Evolutionary conservation across 2,329 filamentous ascomycete species (phyloP).

Genomic region (Fusarium floridanum): DNA sequence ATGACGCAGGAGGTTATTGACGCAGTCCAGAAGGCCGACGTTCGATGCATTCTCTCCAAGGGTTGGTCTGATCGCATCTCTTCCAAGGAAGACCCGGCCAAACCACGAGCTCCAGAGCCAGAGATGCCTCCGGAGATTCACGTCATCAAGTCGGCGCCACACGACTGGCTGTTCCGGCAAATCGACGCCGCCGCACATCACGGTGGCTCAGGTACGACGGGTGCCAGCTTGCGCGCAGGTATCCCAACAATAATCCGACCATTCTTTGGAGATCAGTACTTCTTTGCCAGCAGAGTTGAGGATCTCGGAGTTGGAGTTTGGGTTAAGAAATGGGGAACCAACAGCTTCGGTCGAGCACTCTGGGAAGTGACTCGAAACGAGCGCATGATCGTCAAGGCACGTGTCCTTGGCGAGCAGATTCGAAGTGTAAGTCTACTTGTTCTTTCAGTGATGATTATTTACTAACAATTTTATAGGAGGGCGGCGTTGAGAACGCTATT

Average conservation of each 20-base stretch:
- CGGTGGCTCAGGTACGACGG: constrained; percentile 94
- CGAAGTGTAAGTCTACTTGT: constrained; percentile 72
- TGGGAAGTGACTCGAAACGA: constrained; percentile 93
- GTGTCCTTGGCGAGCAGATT: constrained; percentile 85
- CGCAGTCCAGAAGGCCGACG: constrained; percentile 89
- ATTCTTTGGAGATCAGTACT: constrained; percentile 98
- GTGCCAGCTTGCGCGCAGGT: constrained; percentile 89
- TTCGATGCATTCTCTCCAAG: constrained; percentile 94
- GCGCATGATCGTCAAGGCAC: constrained; percentile 91
- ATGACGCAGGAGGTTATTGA: constrained; percentile 95
- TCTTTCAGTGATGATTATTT: background rate
- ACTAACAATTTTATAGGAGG: constrained; percentile 71
- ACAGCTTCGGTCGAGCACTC: constrained; percentile 84
- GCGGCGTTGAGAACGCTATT: constrained; percentile 90
- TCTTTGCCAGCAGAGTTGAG: constrained; percentile 91
- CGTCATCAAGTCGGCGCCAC: constrained; percentile 89
- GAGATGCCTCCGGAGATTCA: constrained; percentile 84
- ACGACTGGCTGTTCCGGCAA: constrained; percentile 96
- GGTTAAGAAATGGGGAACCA: constrained; percentile 90
- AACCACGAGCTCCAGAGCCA: constrained; percentile 69
- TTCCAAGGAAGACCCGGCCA: constrained; percentile 59
- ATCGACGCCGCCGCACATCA: constrained; percentile 96
- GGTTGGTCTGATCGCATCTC: constrained; percentile 89
- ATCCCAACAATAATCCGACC: constrained; percentile 95
- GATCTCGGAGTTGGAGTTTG: constrained; percentile 93